phyloP scores from a whole-genome alignment of 768 basidiomycete genomes.

The Lepiota brunneoincarnata region DNA sequence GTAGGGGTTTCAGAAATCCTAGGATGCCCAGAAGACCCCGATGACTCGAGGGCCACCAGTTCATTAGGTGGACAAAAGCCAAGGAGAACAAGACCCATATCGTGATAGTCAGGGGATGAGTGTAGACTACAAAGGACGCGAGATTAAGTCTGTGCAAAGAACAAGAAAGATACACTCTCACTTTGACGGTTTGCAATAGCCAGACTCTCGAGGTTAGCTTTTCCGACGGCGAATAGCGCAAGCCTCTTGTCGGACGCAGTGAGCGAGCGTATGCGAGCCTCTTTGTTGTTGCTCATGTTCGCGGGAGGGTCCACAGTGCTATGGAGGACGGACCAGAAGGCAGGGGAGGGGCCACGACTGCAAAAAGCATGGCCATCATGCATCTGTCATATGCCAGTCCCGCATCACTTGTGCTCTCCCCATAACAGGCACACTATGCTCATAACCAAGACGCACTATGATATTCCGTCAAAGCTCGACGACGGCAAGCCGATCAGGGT shows the following conservation, averaged over 20 bases:
- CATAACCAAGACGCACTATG: constrained; percentile 75
- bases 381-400: background rate
- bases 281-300: constrained; percentile 12
- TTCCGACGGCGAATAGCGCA: constrained; percentile 62
- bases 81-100: constrained; percentile 62
- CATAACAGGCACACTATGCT: constrained; percentile 52
- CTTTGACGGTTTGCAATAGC: constrained; percentile 65
- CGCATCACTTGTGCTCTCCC: background rate
- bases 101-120: constrained; percentile 56
- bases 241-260: constrained; percentile 51
- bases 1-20: constrained; percentile 56
- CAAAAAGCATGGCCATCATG: background rate
- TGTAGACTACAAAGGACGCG: constrained; percentile 37
- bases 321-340: background rate
- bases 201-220: constrained; percentile 64
- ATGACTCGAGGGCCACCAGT: constrained; percentile 62
- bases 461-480: constrained; percentile 70
- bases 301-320: background rate
- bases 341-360: background rate
- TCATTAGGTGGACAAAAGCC: constrained; percentile 54
- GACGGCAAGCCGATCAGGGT: constrained; percentile 69
- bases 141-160: background rate
- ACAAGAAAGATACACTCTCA: constrained; percentile 21
- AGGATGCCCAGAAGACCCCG: constrained; percentile 32
- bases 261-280: constrained; percentile 54